A percentile compares a stretch with the other conserved stretches of the same genome.
phyloP scores from a whole-genome alignment of 2,329 filamentous ascomycete genomes.

The Colletotrichum sp. region DNA sequence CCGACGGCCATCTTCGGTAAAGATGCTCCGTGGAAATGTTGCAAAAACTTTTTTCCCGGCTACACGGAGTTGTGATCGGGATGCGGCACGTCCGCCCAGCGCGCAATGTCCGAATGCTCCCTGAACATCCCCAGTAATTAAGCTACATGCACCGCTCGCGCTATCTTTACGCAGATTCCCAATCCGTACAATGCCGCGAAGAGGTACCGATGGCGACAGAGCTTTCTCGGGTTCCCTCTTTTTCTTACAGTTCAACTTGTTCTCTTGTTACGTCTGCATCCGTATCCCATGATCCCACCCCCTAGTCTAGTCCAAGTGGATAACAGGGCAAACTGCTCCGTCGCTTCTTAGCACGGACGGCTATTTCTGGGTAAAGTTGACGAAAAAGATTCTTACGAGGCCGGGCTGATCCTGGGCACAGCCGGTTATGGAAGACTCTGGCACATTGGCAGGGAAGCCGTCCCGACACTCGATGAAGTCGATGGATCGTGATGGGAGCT shows the following conservation, averaged over 20 bases:
- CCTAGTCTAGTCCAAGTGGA: background rate
- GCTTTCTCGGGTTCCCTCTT: background rate
- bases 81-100: background rate
- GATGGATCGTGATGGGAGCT: background rate
- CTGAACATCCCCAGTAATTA: background rate
- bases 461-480: fast-evolving
- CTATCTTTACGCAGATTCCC: background rate
- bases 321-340: background rate
- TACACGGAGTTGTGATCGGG: background rate
- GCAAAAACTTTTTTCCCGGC: background rate
- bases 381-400: background rate
- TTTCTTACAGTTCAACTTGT: background rate
- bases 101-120: background rate
- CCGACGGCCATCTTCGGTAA: background rate
- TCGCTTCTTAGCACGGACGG: background rate
- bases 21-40: background rate
- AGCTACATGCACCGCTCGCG: background rate
- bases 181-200: background rate
- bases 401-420: background rate
- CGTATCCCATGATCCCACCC: background rate
- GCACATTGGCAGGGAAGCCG: background rate
- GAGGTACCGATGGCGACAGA: background rate
- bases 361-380: constrained; percentile 2
- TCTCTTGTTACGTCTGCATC: background rate
- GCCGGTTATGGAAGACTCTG: background rate